Evolutionary conservation across 2,329 filamentous ascomycete genomes (phyloP).

Genomic region (Trichoderma sp.): DNA sequence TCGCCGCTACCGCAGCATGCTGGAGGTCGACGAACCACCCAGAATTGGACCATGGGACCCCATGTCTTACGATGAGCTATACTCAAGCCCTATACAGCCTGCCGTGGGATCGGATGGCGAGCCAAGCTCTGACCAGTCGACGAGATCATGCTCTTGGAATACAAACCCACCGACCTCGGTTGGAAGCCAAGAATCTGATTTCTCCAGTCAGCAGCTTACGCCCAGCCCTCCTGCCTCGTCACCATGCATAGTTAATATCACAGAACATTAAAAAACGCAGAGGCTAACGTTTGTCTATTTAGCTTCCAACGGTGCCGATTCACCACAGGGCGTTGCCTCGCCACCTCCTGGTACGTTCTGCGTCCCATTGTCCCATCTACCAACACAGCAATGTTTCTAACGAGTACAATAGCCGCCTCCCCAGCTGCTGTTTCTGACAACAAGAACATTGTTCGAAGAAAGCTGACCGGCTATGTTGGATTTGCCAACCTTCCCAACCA

Average conservation of each 20-base stretch:
- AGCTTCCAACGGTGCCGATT: conserved; percentile 48
- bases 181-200: conserved; percentile 6
- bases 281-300: conserved; percentile 37
- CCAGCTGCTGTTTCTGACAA: conserved; percentile 60
- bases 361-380: conserved; percentile 27
- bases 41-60: conserved; percentile 43
- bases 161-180: neutral
- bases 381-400: conserved; percentile 36
- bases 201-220: conserved; percentile 36
- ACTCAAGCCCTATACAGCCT: conserved; percentile 26
- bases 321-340: conserved; percentile 43
- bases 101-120: neutral
- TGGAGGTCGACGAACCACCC: conserved; percentile 50
- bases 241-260: neutral
- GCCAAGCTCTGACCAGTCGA: conserved; percentile 18
- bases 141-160: conserved; percentile 2
- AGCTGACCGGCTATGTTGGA: conserved; percentile 96
- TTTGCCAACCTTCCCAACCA: conserved; percentile 99
- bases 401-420: conserved; percentile 30
- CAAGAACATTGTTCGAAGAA: conserved; percentile 96
- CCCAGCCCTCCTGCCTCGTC: neutral
- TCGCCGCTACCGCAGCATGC: conserved; percentile 50
- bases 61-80: conserved; percentile 49
- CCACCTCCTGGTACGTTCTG: conserved; percentile 40
- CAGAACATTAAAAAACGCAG: neutral